Percentiles rank a stretch among this genome's conserved stretches.
Conservation (phyloP, 768 basidiomycete genomes). For the Gloeopeniophorella convolvens region DNA sequence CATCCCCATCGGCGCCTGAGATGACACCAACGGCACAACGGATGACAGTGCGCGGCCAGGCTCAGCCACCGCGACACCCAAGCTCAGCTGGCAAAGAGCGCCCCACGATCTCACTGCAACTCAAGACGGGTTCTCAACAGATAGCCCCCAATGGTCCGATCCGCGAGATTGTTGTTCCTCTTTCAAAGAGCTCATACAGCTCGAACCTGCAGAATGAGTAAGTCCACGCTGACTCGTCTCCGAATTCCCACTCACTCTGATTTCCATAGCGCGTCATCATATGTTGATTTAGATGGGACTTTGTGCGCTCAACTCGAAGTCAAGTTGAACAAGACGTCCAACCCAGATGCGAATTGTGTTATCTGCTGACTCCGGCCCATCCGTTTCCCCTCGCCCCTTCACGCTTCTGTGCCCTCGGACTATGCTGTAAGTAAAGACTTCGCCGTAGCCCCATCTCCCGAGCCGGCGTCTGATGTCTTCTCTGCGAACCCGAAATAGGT, state of each 20-base stretch:
- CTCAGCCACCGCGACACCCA: conserved; percentile 8
- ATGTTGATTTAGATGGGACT: conserved; percentile 14
- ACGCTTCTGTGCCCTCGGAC: background rate
- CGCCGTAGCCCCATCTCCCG: background rate
- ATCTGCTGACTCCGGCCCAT: conserved; percentile 11
- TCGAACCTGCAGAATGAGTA: conserved; percentile 13
- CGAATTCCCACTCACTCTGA: background rate
- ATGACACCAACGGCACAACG: background rate
- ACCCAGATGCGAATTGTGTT: conserved; percentile 7
- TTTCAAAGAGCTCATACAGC: conserved; percentile 4
- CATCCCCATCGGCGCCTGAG: background rate
- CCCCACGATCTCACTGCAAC: background rate
- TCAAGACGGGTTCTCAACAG: conserved; percentile 2
- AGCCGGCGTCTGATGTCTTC: background rate
- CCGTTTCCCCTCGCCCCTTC: too few relatives aligned
- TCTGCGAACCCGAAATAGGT: background rate
- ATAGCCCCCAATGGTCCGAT: conserved; percentile 3
- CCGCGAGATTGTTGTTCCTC: conserved; percentile 11
- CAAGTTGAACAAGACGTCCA: conserved; percentile 11
- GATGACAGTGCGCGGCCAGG: background rate
- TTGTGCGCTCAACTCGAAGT: conserved; percentile 18
- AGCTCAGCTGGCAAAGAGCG: background rate
- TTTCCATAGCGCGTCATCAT: conserved; percentile 6
- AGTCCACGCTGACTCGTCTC: background rate
- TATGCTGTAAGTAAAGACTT: background rate